Evolutionary conservation across 768 basidiomycete species (phyloP).

Genomic region (Termitomyces bulborhizus): DNA sequence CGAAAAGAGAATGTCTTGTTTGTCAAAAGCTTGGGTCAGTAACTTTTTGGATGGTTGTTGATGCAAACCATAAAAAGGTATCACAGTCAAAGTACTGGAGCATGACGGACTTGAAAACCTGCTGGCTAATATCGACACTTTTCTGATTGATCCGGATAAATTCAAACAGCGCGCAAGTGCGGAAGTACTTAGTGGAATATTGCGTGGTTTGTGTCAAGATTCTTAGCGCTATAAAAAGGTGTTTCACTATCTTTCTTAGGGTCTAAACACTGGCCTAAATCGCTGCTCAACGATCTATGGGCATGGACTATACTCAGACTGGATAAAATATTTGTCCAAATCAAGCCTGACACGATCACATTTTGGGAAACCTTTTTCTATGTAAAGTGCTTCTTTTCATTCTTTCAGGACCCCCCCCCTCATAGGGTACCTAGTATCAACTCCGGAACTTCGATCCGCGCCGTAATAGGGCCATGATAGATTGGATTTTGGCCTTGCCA

Average conservation of each 20-base stretch:
- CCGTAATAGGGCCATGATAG: slow-evolving; percentile 61
- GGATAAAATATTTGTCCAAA: slow-evolving; percentile 58
- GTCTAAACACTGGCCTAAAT: slow-evolving; percentile 77
- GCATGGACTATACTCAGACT: slow-evolving; percentile 61
- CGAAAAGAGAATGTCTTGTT: slow-evolving; percentile 41
- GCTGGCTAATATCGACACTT: slow-evolving; percentile 49
- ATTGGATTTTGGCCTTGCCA: slow-evolving; percentile 72
- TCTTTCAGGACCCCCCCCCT: background rate
- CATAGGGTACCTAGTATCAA: slow-evolving; percentile 28
- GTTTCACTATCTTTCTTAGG: slow-evolving; percentile 32
- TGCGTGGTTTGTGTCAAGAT: slow-evolving; percentile 49
- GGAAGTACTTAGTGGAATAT: slow-evolving; percentile 60
- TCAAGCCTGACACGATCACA: slow-evolving; percentile 78
- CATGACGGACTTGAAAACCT: slow-evolving; percentile 44
- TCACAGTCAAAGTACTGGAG: slow-evolving; percentile 62
- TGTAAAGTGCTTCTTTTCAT: slow-evolving; percentile 26
- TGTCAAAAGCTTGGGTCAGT: slow-evolving; percentile 34
- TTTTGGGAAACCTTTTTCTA: slow-evolving; percentile 70
- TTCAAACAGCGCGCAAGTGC: slow-evolving; percentile 81
- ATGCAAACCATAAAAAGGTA: background rate
- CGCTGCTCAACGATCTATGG: slow-evolving; percentile 55
- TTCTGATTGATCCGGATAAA: slow-evolving; percentile 63
- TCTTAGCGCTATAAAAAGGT: background rate
- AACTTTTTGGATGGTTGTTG: background rate
- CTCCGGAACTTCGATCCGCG: slow-evolving; percentile 76